These are phyloP conservation scores for Myriosclerotinia curreyana DNA, from an alignment of 2,329 filamentous ascomycete species.

Conservation along the genomic window DNA sequence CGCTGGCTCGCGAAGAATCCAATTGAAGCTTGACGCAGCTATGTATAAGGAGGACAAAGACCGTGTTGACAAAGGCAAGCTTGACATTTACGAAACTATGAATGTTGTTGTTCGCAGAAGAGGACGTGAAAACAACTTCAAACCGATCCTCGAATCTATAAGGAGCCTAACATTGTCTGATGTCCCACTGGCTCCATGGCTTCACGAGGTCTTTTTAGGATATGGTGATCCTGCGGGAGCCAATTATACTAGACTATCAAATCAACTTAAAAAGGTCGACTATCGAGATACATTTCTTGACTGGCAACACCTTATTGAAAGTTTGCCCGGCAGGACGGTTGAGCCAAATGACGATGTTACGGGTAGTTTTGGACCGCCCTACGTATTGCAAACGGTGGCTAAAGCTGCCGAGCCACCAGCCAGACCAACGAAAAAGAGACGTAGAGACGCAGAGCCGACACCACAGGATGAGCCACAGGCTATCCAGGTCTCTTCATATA, in stretches of 20 bases:
- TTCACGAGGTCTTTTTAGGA: slow-evolving; percentile 96
- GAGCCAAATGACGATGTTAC: slow-evolving; percentile 71
- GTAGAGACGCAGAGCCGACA: slow-evolving; percentile 70
- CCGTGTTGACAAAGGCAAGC: slow-evolving; percentile 60
- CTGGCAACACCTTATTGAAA: slow-evolving; percentile 91
- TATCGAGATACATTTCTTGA: slow-evolving; percentile 93
- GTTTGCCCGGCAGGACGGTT: slow-evolving; percentile 80
- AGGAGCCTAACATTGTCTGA: slow-evolving; percentile 81
- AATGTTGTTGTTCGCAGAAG: slow-evolving; percentile 82
- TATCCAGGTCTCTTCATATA: slow-evolving; percentile 84
- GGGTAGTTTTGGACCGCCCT: slow-evolving; percentile 80
- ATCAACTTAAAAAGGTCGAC: slow-evolving; percentile 75
- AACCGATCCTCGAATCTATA: slow-evolving; percentile 87
- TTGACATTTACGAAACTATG: slow-evolving; percentile 77
- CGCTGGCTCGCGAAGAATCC: slow-evolving; percentile 63
- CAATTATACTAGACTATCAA: slow-evolving; percentile 77
- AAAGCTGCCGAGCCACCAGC: slow-evolving; percentile 51
- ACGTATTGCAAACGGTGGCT: slow-evolving; percentile 69
- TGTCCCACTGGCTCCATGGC: slow-evolving; percentile 81
- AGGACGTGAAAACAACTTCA: slow-evolving; percentile 95
- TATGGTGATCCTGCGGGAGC: slow-evolving; percentile 91
- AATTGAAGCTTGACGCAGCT: slow-evolving; percentile 75
- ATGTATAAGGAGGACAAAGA: slow-evolving; percentile 77
- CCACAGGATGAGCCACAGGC: slow-evolving; percentile 62
- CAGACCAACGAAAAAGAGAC: slow-evolving; percentile 75